Percentiles rank a stretch among this genome's conserved stretches.
phyloP scores from a whole-genome alignment of 768 basidiomycete genomes.

The Termitomyces sp. region DNA sequence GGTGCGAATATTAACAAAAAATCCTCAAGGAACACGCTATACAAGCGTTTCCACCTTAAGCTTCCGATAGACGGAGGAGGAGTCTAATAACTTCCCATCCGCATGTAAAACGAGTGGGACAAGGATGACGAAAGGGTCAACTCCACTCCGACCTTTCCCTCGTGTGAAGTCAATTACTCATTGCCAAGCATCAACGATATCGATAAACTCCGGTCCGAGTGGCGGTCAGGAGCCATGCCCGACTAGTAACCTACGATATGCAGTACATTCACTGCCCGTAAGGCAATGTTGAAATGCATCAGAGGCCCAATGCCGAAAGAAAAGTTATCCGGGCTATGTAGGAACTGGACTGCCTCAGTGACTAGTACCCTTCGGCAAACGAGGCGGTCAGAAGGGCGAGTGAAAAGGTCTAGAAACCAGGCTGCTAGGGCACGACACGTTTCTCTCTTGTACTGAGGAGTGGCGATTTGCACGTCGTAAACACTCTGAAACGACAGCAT shows the following conservation, averaged over 20 bases:
- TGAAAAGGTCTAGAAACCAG: background rate
- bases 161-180: background rate
- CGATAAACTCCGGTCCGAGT: background rate
- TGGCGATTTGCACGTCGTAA: background rate
- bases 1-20: background rate
- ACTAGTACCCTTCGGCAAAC: background rate
- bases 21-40: background rate
- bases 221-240: background rate
- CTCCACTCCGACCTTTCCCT: background rate
- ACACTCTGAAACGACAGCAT: constrained; percentile 1
- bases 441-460: background rate
- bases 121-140: background rate
- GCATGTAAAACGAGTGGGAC: background rate
- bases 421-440: background rate
- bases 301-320: background rate
- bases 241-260: background rate
- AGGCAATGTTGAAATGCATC: background rate
- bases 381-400: background rate
- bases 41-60: background rate
- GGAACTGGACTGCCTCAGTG: background rate
- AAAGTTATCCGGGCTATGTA: background rate
- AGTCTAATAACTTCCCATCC: background rate
- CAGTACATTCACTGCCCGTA: background rate
- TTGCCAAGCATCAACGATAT: background rate
- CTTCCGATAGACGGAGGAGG: background rate